Evolutionary conservation across 2,329 filamentous ascomycete genomes (phyloP).

Genomic region (Colletotrichum australisinense): DNA sequence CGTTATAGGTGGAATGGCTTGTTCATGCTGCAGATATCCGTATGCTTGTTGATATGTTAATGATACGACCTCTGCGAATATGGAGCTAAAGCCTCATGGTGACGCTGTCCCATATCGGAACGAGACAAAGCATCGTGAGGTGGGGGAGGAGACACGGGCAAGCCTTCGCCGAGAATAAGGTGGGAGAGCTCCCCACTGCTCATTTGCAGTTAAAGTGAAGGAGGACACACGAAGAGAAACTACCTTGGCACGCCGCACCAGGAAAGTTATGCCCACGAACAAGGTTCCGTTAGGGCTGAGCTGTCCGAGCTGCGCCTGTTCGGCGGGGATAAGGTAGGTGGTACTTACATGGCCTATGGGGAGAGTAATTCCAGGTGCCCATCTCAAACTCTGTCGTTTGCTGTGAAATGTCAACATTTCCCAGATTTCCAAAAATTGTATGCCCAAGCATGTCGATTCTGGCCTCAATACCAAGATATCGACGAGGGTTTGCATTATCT

Average conservation of each 20-base stretch:
- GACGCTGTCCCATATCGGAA: not conserved
- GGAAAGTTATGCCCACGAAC: slow-evolving; percentile 3
- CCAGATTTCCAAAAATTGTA: not conserved
- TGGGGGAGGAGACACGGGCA: not conserved
- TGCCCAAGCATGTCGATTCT: not conserved
- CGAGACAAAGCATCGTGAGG: slow-evolving; percentile 5
- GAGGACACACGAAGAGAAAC: not conserved
- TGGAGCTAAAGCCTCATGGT: not conserved
- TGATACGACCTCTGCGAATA: not conserved
- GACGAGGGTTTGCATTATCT: not conserved
- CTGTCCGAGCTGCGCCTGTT: slow-evolving; percentile 18
- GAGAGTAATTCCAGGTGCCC: not conserved
- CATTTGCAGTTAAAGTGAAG: not conserved
- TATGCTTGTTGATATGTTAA: not conserved
- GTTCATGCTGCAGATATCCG: not conserved
- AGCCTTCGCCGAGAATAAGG: not conserved
- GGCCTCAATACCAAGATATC: not conserved
- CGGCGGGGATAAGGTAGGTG: not conserved
- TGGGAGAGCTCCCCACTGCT: slow-evolving; percentile 18
- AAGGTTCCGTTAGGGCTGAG: slow-evolving; percentile 34
- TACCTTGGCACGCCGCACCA: slow-evolving; percentile 2
- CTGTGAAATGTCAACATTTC: not conserved
- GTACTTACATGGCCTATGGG: not conserved
- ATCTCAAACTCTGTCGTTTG: not conserved
- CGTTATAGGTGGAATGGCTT: not conserved